Evolutionary conservation across 768 basidiomycete genomes (phyloP).

Genomic region (Collybiopsis luxurians): DNA sequence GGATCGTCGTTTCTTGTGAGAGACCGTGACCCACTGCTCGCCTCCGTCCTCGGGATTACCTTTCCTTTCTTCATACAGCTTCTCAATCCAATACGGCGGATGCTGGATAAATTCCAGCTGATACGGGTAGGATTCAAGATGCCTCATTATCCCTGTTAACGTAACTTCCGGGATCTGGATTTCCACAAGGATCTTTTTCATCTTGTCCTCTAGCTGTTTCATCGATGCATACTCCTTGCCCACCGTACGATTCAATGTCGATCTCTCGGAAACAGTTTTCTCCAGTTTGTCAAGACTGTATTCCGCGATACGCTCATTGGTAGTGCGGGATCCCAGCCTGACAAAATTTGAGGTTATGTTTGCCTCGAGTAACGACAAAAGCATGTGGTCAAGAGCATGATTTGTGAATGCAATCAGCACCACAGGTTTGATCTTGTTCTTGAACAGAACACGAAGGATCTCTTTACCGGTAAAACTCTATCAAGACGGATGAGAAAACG

Average conservation of each 20-base stretch:
- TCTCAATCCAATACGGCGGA: constrained; percentile 49
- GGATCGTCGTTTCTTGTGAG: constrained; percentile 6
- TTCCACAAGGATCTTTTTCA: constrained; percentile 43
- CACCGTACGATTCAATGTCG: constrained; percentile 36
- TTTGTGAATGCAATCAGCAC: constrained; percentile 66
- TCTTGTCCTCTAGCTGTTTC: constrained; percentile 43
- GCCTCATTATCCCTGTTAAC: constrained; percentile 34
- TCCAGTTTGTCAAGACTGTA: constrained; percentile 64
- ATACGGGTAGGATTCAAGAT: constrained; percentile 46
- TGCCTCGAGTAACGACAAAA: constrained; percentile 61
- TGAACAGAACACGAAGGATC: constrained; percentile 61
- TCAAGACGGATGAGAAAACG: neutral
- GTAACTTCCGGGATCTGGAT: constrained; percentile 32
- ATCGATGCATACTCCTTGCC: constrained; percentile 32
- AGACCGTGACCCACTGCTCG: neutral
- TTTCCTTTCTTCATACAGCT: constrained; percentile 5
- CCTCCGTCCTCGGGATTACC: constrained; percentile 5
- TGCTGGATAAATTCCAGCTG: constrained; percentile 37
- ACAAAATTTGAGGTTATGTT: constrained; percentile 62
- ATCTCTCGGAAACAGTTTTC: constrained; percentile 32
- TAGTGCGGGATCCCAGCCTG: constrained; percentile 64
- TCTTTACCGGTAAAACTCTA: constrained; percentile 71
- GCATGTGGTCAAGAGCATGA: constrained; percentile 75
- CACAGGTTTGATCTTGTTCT: constrained; percentile 51
- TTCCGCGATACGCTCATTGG: constrained; percentile 56